These are phyloP conservation scores for Cavenderia fasciculata DNA, from an alignment of 78 protist genomes.

Conservation along the genomic window DNA sequence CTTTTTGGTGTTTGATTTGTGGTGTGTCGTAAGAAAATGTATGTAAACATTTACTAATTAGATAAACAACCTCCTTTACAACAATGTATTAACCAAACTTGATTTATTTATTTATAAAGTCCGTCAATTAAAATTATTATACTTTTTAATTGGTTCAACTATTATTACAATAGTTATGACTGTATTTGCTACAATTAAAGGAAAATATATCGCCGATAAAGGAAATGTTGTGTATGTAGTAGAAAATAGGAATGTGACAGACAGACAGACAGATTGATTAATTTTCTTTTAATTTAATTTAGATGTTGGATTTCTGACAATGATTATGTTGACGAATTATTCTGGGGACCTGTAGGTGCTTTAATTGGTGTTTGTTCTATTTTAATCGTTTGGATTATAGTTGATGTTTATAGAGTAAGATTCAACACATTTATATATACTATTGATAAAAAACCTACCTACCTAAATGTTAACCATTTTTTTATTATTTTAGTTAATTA, in stretches of 20 bases:
- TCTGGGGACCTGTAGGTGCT: constrained; percentile 5
- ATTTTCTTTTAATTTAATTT: background rate
- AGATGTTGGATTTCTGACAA: constrained; percentile 27
- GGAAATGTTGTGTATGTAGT: constrained; percentile 19
- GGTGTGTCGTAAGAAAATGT: constrained; percentile 25
- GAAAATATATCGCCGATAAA: background rate
- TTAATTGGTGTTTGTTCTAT: background rate
- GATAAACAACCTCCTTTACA: background rate
- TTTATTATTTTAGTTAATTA: background rate
- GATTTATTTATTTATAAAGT: no score
- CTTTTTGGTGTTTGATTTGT: constrained; percentile 35
- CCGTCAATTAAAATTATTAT: background rate
- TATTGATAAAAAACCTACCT: background rate
- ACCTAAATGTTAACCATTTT: background rate
- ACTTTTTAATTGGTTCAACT: background rate
- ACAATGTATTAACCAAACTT: background rate
- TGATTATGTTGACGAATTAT: constrained; percentile 13
- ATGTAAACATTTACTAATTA: background rate
- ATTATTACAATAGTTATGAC: background rate
- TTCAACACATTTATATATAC: background rate
- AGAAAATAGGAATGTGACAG: background rate
- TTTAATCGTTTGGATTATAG: background rate
- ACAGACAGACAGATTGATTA: background rate
- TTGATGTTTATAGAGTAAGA: background rate
- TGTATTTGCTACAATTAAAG: background rate